Percentiles rank a stretch among this genome's conserved stretches.
phyloP scores from a whole-genome alignment of 164 flowering plant genomes.

The Vitis labrusca region DNA sequence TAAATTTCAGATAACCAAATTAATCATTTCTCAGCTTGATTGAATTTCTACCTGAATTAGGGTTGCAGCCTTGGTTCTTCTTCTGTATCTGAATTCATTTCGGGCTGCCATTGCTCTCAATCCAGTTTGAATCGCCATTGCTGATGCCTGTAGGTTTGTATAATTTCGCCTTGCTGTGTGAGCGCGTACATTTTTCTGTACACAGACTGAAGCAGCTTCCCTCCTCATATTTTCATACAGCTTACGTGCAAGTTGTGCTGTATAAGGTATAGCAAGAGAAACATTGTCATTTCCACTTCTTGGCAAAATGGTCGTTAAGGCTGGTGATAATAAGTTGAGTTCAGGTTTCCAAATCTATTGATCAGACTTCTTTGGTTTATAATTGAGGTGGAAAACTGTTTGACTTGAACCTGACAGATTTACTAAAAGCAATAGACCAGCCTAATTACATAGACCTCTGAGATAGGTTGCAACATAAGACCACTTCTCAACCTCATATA shows the following conservation, averaged over 20 bases:
- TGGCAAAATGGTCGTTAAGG: neutral
- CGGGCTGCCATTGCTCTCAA: slow-evolving; percentile 70
- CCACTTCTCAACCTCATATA: too few species aligned
- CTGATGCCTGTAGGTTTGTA: slow-evolving; percentile 44
- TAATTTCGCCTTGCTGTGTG: slow-evolving; percentile 51
- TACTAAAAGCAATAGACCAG: neutral
- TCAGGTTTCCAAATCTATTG: neutral
- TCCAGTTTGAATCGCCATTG: slow-evolving; percentile 67
- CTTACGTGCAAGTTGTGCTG: slow-evolving; percentile 69
- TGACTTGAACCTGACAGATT: neutral
- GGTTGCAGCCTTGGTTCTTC: slow-evolving; percentile 65
- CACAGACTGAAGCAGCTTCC: slow-evolving; percentile 65
- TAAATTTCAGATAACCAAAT: neutral
- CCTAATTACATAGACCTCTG: neutral
- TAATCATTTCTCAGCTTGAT: neutral
- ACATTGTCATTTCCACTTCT: neutral
- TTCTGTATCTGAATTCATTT: slow-evolving; percentile 56
- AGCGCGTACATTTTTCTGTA: slow-evolving; percentile 63
- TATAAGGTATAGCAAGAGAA: slow-evolving; percentile 8
- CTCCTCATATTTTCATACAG: slow-evolving; percentile 61
- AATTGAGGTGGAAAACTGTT: neutral
- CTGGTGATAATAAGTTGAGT: neutral
- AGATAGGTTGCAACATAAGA: too few species aligned
- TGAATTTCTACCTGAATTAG: slow-evolving; percentile 51
- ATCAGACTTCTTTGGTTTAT: neutral